Conservation (phyloP, 495 filamentous ascomycete genomes). For the Penicillium pulvis region DNA sequence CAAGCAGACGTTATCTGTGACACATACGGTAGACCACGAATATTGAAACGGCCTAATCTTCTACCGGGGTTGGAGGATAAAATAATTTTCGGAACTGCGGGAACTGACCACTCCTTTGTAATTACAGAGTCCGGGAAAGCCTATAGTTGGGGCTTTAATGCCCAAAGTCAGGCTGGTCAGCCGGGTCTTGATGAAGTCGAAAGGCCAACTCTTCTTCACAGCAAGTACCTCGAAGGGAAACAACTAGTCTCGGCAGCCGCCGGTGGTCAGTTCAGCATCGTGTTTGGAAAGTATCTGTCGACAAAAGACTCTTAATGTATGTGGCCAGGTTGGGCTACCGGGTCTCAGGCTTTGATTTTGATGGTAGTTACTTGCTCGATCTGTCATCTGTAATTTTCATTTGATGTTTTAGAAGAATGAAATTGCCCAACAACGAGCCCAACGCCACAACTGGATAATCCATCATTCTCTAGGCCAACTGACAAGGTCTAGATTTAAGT, state of each 20-base stretch:
- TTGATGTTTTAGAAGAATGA: not conserved
- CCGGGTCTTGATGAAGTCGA: conserved; percentile 7
- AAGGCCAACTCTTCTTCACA: conserved; percentile 6
- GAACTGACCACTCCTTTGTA: conserved; percentile 11
- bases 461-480: not conserved
- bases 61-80: not conserved
- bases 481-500: not conserved
- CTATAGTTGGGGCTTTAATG: conserved; percentile 11
- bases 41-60: conserved; percentile 4
- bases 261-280: conserved; percentile 9
- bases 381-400: not conserved
- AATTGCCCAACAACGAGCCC: not conserved
- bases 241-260: conserved; percentile 2
- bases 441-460: not conserved
- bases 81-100: conserved; percentile 1
- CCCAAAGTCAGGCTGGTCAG: conserved; percentile 10
- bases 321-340: not conserved
- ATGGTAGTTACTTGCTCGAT: not conserved
- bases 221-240: conserved; percentile 8
- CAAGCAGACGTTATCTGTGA: conserved; percentile 4
- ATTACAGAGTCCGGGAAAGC: conserved; percentile 7
- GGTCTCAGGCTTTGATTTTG: not conserved
- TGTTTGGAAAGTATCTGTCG: not conserved
- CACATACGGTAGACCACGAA: conserved; percentile 2
- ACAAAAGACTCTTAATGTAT: not conserved